These are phyloP conservation scores for Thozetella sp. DNA, from an alignment of 495 filamentous ascomycete genomes.

Conservation along the genomic window DNA sequence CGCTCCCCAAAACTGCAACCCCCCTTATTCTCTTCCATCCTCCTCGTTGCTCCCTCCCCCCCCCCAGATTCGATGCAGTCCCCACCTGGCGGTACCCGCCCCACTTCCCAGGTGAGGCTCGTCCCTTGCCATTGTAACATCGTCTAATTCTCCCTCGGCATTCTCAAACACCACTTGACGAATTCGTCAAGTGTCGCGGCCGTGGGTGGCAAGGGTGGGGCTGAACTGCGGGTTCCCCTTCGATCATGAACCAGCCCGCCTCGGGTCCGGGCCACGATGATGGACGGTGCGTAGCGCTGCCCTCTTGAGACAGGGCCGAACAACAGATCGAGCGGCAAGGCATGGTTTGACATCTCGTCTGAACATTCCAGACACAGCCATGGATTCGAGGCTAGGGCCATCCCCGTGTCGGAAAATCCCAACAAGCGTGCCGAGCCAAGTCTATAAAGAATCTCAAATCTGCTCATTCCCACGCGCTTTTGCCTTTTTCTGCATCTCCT, in stretches of 20 bases:
- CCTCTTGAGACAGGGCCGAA: background rate
- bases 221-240: background rate
- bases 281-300: background rate
- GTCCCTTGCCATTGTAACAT: slow-evolving; percentile 3
- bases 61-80: background rate
- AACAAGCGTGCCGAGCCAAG: slow-evolving; percentile 3
- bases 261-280: background rate
- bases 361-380: slow-evolving; percentile 1
- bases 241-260: background rate
- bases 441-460: slow-evolving; percentile 19
- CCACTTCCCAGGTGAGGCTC: too few species aligned
- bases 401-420: background rate
- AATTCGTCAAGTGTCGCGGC: background rate
- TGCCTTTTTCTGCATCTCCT: slow-evolving; percentile 7
- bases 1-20: too few species aligned
- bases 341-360: slow-evolving; percentile 1
- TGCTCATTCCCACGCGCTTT: slow-evolving; percentile 9
- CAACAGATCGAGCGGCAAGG: slow-evolving; percentile 4
- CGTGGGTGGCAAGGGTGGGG: background rate
- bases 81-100: too few species aligned
- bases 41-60: background rate
- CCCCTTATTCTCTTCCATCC: background rate
- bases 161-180: slow-evolving; percentile 1
- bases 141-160: background rate
- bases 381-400: slow-evolving; percentile 4